Evolutionary conservation across 2,329 filamentous ascomycete genomes (phyloP).

Genomic region (Penicillium vulpinum): DNA sequence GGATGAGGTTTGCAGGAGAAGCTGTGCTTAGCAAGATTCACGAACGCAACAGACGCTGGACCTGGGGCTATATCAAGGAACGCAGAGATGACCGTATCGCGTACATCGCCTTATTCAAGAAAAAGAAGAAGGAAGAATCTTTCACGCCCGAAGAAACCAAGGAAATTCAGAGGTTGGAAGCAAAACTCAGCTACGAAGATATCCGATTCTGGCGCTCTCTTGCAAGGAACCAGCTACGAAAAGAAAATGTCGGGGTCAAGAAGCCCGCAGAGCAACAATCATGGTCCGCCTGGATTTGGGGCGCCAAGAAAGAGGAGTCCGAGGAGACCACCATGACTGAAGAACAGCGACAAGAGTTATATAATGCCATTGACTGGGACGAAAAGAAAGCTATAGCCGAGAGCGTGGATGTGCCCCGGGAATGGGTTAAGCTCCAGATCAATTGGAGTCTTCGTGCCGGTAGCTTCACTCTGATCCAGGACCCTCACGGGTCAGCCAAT

Average conservation of each 20-base stretch:
- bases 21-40: slow-evolving; percentile 92
- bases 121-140: slow-evolving; percentile 72
- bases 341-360: slow-evolving; percentile 92
- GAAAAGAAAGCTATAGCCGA: slow-evolving; percentile 90
- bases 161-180: slow-evolving; percentile 74
- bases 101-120: slow-evolving; percentile 96
- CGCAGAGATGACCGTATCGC: slow-evolving; percentile 82
- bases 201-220: slow-evolving; percentile 95
- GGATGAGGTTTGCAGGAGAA: slow-evolving; percentile 87
- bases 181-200: slow-evolving; percentile 90
- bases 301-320: slow-evolving; percentile 68
- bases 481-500: slow-evolving; percentile 71
- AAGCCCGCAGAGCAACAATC: slow-evolving; percentile 72
- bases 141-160: slow-evolving; percentile 69
- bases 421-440: slow-evolving; percentile 88
- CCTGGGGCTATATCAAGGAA: slow-evolving; percentile 93
- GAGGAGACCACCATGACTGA: slow-evolving; percentile 89
- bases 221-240: slow-evolving; percentile 89
- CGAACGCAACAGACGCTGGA: slow-evolving; percentile 88
- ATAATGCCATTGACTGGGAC: slow-evolving; percentile 97
- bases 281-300: slow-evolving; percentile 93
- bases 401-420: slow-evolving; percentile 82
- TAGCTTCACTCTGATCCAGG: slow-evolving; percentile 89
- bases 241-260: slow-evolving; percentile 88
- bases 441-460: slow-evolving; percentile 92